These are phyloP conservation scores for Hyaloperonospora arabidopsidis DNA, from an alignment of 352 stramenopile genomes.

Conservation along the genomic window DNA sequence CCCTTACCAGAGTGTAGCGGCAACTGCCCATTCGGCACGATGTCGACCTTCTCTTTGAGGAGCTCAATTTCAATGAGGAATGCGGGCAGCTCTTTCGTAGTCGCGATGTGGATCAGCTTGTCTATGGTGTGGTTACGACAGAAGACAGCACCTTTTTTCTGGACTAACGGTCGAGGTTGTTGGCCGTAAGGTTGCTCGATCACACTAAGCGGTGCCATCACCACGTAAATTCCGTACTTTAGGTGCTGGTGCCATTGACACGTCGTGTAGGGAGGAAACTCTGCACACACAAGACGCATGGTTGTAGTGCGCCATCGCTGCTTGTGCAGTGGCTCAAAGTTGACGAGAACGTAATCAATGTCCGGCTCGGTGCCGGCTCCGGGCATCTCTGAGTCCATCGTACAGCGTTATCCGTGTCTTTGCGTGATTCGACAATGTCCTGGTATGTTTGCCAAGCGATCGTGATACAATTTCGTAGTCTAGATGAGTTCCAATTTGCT, in stretches of 20 bases:
- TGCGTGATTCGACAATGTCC: too few species aligned
- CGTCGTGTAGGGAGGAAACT: conserved; percentile 32
- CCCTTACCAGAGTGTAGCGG: conserved; percentile 16
- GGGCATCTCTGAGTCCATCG: too few species aligned
- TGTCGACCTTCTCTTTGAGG: conserved; percentile 28
- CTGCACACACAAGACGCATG: conserved; percentile 30
- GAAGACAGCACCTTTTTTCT: conserved; percentile 33
- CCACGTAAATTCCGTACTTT: conserved; percentile 42
- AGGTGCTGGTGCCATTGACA: conserved; percentile 44
- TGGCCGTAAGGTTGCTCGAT: conserved; percentile 24
- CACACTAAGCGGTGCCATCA: conserved; percentile 28
- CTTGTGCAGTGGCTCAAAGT: conserved; percentile 41
- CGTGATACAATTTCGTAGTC: too few species aligned
- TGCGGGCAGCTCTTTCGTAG: conserved; percentile 24
- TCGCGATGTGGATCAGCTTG: conserved; percentile 34
- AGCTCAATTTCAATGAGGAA: conserved; percentile 51
- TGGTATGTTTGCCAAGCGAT: too few species aligned
- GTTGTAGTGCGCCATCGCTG: conserved; percentile 34
- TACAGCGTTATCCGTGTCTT: too few species aligned
- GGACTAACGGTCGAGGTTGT: conserved; percentile 19
- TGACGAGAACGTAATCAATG: conserved; percentile 34
- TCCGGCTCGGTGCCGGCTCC: too few species aligned
- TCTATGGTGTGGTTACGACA: conserved; percentile 47
- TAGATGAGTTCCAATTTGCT: too few species aligned
- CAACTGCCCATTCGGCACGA: conserved; percentile 19